Conservation (phyloP, 2,329 filamentous ascomycete genomes). For the Colletotrichum sp. region DNA sequence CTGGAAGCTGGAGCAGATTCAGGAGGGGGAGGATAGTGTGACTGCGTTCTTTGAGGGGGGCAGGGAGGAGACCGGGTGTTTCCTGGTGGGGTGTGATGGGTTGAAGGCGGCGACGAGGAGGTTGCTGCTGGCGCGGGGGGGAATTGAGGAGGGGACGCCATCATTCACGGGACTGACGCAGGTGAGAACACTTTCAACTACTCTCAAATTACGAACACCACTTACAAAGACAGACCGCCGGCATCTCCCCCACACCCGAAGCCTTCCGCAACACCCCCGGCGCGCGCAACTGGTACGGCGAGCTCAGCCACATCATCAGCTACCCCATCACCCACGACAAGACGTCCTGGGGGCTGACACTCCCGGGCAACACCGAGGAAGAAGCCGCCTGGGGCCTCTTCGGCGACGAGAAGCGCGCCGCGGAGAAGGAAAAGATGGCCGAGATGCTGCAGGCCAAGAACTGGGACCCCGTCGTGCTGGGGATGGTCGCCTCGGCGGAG, state of each 20-base stretch:
- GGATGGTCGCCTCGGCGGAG: constrained; percentile 24
- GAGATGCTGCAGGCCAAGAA: constrained; percentile 13
- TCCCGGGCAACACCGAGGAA: constrained; percentile 23
- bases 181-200: background rate
- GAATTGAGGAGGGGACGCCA: constrained; percentile 19
- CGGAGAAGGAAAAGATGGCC: constrained; percentile 18
- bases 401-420: constrained; percentile 17
- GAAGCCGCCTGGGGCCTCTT: constrained; percentile 29
- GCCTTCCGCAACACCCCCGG: constrained; percentile 6
- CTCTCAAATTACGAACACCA: too few species aligned
- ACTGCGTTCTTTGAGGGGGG: constrained; percentile 26
- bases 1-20: constrained; percentile 26
- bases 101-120: constrained; percentile 24
- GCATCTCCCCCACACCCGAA: constrained; percentile 23
- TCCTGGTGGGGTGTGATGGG: constrained; percentile 29
- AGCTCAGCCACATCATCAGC: constrained; percentile 26
- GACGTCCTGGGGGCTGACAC: constrained; percentile 28
- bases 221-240: constrained; percentile 21
- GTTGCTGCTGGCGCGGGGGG: constrained; percentile 17
- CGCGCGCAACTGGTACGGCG: constrained; percentile 29
- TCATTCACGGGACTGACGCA: constrained; percentile 24
- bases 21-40: constrained; percentile 22
- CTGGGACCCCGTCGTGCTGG: constrained; percentile 23
- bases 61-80: constrained; percentile 22
- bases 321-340: constrained; percentile 25